Conservation (phyloP, 257 asterid species). For the Solanum corneliomulleri region DNA sequence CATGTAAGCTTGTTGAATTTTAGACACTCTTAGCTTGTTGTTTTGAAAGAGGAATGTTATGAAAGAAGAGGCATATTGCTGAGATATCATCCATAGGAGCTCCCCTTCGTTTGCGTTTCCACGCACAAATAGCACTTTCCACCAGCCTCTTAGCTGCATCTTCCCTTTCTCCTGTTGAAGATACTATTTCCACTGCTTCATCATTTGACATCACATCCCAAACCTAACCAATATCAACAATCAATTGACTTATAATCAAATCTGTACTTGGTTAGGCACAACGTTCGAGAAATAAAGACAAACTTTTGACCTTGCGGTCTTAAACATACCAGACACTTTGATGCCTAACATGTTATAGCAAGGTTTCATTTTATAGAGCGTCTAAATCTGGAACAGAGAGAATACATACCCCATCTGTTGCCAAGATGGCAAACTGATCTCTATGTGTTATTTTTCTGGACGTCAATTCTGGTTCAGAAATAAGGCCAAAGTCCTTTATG, state of each 20-base stretch:
- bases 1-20: not conserved
- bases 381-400: not conserved
- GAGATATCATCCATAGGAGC: slow-evolving; percentile 67
- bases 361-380: not conserved
- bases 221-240: slow-evolving; percentile 18
- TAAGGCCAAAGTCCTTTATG: slow-evolving; percentile 68
- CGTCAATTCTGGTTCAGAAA: slow-evolving; percentile 69
- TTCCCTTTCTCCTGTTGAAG: slow-evolving; percentile 28
- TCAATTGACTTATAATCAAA: not conserved
- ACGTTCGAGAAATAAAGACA: not conserved
- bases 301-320: not conserved
- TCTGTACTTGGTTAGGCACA: not conserved
- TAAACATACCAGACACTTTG: not conserved
- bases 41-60: slow-evolving; percentile 1
- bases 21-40: not conserved
- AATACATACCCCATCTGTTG: slow-evolving; percentile 57
- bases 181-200: slow-evolving; percentile 67
- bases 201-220: slow-evolving; percentile 74
- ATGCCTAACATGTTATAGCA: not conserved
- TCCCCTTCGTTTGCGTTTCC: slow-evolving; percentile 52
- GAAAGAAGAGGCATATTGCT: slow-evolving; percentile 64
- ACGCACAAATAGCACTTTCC: slow-evolving; percentile 40
- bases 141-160: slow-evolving; percentile 56
- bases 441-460: slow-evolving; percentile 30
- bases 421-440: slow-evolving; percentile 59